Base-by-base conservation (phyloP, 495 filamentous ascomycete genomes). In the Penicillium paradoxum region DNA sequence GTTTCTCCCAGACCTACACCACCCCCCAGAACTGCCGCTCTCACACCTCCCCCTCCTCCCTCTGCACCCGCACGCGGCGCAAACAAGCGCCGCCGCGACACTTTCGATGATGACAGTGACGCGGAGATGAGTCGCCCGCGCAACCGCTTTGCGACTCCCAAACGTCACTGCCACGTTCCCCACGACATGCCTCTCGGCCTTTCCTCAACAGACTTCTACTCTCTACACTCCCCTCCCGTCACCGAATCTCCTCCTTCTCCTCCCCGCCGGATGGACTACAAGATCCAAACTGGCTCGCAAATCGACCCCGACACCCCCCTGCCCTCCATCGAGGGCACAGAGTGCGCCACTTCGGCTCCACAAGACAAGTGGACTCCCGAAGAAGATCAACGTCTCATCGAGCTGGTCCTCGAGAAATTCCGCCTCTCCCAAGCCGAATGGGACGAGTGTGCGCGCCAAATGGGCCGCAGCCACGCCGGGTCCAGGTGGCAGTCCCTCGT, bases 401-500 rank as follows among this genome's bases (percentile, higher is more conserved):
- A 88, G 60, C 71, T 89, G 24, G 86, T 91, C 29, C 73, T 91
- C 2, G 83, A 86, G 61, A 91, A 89, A 62, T 78, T 90, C 44
- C 81, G 81, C 54, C 80, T 91, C 21, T 82, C 80, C 37, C 84
- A 83, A 65, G 79, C 74, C 47, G 86, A 91, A 51, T 90, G 86
- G 88, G 84, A 89, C 41, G 87, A 90, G 51, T 91, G 87, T 70
- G 87, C 87, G 49, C 73, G 79, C 39, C 80, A 73, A 56, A 73
- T 91, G 50, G 86, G 63, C 17, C 60, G 82, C 63, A 68, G 67
- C 18, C 83, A 87, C 53, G 70, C 89, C n/a, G 84, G 84, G 19
- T 73, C 75, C 45, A 69, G 88, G 62, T 91, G 86, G 86, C 83
- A 83, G 67, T 78, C 81, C 45, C 71, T 88, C 61, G 64, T 83